A percentile compares a stretch with the other conserved stretches of the same genome.
Evolutionary conservation across 768 basidiomycete genomes (phyloP).

Genomic region (Polyporus arcularius): DNA sequence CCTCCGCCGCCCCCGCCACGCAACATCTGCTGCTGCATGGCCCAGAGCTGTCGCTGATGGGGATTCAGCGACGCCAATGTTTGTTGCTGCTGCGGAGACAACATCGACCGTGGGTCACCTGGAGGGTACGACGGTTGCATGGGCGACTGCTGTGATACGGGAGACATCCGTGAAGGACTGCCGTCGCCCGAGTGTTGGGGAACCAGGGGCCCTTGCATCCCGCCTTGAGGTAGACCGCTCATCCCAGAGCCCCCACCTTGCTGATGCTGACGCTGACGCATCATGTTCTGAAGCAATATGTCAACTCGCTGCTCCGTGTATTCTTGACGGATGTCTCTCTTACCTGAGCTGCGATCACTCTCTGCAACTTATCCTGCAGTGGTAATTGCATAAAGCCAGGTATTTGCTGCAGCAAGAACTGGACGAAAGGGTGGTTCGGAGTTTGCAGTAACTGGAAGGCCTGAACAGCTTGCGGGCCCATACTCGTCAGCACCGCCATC

Average conservation of each 20-base stretch:
- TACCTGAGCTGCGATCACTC: slow-evolving; percentile 55
- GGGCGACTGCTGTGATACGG: slow-evolving; percentile 23
- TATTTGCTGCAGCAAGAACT: too few relatives aligned
- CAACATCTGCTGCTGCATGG: slow-evolving; percentile 38
- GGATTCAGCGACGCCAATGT: slow-evolving; percentile 25
- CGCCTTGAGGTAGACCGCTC: slow-evolving; percentile 12
- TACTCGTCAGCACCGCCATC: slow-evolving; percentile 21
- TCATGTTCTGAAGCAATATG: slow-evolving; percentile 21
- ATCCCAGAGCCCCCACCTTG: slow-evolving; percentile 11
- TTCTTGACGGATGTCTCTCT: slow-evolving; percentile 13
- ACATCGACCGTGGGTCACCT: slow-evolving; percentile 15
- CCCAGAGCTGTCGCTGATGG: slow-evolving; percentile 48
- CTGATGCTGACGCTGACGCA: slow-evolving; percentile 33
- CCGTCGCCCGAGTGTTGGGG: slow-evolving; percentile 19
- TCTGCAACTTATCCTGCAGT: slow-evolving; percentile 58
- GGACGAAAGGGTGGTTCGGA: slow-evolving; percentile 48
- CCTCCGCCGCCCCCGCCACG: slow-evolving; percentile 16
- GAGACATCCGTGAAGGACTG: slow-evolving; percentile 27
- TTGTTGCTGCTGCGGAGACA: slow-evolving; percentile 29
- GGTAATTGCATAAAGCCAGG: slow-evolving; percentile 36
- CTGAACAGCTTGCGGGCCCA: slow-evolving; percentile 43
- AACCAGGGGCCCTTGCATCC: slow-evolving; percentile 15
- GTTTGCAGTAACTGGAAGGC: slow-evolving; percentile 50
- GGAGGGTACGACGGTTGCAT: slow-evolving; percentile 21
- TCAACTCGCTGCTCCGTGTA: neutral